These are phyloP conservation scores for Pythium sukuiense DNA, from an alignment of 352 stramenopile species.

Conservation along the genomic window DNA sequence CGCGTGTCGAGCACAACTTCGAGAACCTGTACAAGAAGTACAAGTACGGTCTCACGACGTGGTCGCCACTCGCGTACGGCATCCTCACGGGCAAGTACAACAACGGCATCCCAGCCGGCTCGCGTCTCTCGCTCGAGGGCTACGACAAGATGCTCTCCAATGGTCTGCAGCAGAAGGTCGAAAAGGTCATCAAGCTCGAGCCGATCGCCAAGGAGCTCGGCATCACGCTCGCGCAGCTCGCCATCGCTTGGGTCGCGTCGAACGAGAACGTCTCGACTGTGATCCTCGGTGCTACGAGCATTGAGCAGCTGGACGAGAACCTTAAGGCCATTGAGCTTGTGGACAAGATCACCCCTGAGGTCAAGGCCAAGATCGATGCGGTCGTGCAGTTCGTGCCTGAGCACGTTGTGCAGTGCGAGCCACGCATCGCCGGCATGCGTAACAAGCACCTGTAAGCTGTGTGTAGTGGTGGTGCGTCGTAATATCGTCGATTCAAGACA, in stretches of 20 bases:
- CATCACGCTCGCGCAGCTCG: constrained; percentile 54
- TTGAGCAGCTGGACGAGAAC: too few relatives aligned
- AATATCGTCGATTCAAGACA: too few relatives aligned
- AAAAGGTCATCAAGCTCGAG: constrained; percentile 44
- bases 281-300: too few relatives aligned
- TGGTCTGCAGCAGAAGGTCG: constrained; percentile 45
- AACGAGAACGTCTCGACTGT: too few relatives aligned
- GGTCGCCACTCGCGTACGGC: constrained; percentile 64
- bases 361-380: constrained; percentile 47
- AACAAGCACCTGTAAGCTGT: constrained; percentile 15
- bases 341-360: constrained; percentile 46
- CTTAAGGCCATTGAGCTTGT: constrained; percentile 39
- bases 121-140: constrained; percentile 45
- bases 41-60: constrained; percentile 74
- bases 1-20: constrained; percentile 70
- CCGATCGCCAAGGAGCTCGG: constrained; percentile 66
- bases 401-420: constrained; percentile 15
- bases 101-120: constrained; percentile 71
- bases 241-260: constrained; percentile 55
- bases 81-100: constrained; percentile 84
- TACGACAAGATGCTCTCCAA: constrained; percentile 56
- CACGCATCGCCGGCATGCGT: constrained; percentile 14
- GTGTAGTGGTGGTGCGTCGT: too few relatives aligned
- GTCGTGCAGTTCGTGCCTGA: constrained; percentile 44
- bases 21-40: constrained; percentile 72